phyloP scores from a whole-genome alignment of 306 rosid genomes.

The Quercus bicolor region DNA sequence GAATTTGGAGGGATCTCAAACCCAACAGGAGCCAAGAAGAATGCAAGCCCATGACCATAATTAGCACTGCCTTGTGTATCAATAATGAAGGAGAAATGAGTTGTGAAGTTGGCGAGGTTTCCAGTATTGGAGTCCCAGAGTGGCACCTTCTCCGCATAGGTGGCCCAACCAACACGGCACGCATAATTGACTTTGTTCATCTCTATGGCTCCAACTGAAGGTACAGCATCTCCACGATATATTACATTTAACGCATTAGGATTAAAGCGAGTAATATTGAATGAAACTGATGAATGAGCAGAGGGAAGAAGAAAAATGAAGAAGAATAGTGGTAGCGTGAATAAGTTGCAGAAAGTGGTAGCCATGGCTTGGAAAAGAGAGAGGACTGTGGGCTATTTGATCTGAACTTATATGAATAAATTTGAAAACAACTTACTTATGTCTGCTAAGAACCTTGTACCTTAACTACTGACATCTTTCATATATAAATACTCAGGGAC shows the following conservation, averaged over 20 bases:
- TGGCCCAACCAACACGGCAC: slow-evolving; percentile 33
- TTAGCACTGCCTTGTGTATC: not conserved
- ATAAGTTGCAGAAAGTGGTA: not conserved
- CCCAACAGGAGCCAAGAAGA: slow-evolving; percentile 39
- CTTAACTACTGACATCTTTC: too few species aligned
- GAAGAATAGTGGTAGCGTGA: not conserved
- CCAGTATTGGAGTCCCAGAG: slow-evolving; percentile 39
- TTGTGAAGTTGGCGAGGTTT: slow-evolving; percentile 32
- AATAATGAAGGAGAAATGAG: slow-evolving; percentile 33
- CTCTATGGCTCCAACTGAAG: not conserved
- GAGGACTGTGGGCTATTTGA: not conserved
- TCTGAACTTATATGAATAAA: too few species aligned
- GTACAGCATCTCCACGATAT: slow-evolving; percentile 37
- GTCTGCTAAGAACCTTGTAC: too few species aligned
- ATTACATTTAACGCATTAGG: slow-evolving; percentile 7
- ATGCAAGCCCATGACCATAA: slow-evolving; percentile 27
- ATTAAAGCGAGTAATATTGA: slow-evolving; percentile 10
- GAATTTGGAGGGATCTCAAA: slow-evolving; percentile 40
- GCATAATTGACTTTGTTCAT: not conserved
- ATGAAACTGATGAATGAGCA: slow-evolving; percentile 26
- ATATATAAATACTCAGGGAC: too few species aligned
- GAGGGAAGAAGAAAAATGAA: not conserved
- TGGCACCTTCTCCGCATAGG: slow-evolving; percentile 23
- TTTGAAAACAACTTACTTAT: too few species aligned
- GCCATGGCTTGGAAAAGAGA: slow-evolving; percentile 9